Evolutionary conservation across 2,329 filamentous ascomycete genomes (phyloP).

Genomic region (Beauveria bassiana): DNA sequence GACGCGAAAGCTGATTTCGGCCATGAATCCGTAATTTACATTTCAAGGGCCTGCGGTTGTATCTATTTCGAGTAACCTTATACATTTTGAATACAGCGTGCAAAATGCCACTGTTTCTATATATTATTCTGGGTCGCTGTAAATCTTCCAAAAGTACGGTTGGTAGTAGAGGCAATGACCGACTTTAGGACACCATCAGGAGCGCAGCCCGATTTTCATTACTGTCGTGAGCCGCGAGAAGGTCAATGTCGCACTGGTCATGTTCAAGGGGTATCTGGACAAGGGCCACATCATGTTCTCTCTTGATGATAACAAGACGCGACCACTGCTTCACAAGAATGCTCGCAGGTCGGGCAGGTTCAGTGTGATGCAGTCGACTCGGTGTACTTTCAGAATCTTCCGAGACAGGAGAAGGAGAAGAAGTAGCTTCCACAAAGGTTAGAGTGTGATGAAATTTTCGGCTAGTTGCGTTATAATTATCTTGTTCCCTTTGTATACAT

Average conservation of each 20-base stretch:
- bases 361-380: neutral
- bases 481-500: too few species aligned
- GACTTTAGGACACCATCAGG: too few species aligned
- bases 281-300: constrained; percentile 5
- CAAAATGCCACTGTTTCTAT: too few species aligned
- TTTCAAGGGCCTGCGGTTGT: too few species aligned
- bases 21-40: constrained; percentile 9
- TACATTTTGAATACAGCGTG: neutral
- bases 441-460: neutral
- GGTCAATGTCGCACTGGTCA: neutral
- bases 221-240: neutral
- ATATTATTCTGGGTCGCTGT: too few species aligned
- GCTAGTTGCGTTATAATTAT: too few species aligned
- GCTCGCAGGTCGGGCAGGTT: neutral
- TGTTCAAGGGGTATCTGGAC: constrained; percentile 4
- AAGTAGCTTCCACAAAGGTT: neutral
- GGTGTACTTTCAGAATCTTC: neutral
- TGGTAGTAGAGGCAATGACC: too few species aligned
- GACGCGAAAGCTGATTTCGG: neutral
- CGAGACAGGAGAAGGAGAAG: neutral
- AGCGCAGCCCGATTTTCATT: neutral
- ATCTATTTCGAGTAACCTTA: neutral
- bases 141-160: too few species aligned
- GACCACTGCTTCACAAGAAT: neutral
- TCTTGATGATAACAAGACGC: neutral